phyloP scores from a whole-genome alignment of 2,329 filamentous ascomycete genomes.

The Aspergillus vadensis region DNA sequence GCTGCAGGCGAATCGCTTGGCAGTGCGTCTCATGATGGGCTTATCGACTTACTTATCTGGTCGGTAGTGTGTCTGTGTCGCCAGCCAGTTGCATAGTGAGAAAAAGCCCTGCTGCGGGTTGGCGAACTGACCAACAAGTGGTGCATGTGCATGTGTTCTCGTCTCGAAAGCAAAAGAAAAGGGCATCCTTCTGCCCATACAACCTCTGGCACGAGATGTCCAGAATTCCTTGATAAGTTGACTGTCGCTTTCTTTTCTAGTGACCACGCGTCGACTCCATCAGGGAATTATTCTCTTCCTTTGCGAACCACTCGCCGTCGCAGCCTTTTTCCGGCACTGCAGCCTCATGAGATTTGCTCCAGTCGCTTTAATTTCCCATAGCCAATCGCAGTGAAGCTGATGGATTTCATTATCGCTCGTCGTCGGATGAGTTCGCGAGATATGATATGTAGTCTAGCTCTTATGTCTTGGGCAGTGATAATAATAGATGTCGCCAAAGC shows the following conservation, averaged over 20 bases:
- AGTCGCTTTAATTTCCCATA: neutral
- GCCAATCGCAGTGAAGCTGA: neutral
- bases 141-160: too few species aligned
- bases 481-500: neutral
- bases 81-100: too few species aligned
- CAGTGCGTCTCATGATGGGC: constrained; percentile 1
- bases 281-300: neutral
- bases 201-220: too few species aligned
- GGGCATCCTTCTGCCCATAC: neutral
- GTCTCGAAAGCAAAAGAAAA: too few species aligned
- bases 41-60: too few species aligned
- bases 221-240: neutral
- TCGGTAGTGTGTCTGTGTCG: too few species aligned
- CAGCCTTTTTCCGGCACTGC: neutral
- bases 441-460: neutral
- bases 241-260: neutral
- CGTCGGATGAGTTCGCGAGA: neutral
- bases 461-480: neutral
- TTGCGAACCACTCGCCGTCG: neutral
- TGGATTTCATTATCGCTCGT: neutral
- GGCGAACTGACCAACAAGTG: too few species aligned
- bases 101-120: too few species aligned
- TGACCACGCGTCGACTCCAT: constrained; percentile 2
- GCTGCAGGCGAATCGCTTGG: constrained; percentile 5
- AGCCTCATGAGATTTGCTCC: neutral